Evolutionary conservation across 257 asterid species (phyloP).

Genomic region (Petunia axillaris): DNA sequence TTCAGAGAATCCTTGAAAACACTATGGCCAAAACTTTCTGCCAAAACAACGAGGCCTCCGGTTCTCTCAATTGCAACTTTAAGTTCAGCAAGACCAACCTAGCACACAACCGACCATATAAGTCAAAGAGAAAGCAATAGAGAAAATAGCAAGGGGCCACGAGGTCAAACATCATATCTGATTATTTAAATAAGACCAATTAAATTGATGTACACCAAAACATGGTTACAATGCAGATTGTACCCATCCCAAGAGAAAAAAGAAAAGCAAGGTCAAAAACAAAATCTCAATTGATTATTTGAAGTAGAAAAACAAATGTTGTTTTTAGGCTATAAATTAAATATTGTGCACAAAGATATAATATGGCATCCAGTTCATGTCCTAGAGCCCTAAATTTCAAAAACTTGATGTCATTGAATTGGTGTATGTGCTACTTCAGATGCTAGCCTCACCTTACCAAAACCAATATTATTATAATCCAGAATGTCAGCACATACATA

Average conservation of each 20-base stretch:
- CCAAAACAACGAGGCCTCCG: conserved; percentile 92
- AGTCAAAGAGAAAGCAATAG: conserved; percentile 8
- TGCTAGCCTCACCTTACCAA: background rate
- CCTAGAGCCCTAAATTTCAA: background rate
- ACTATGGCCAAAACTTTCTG: conserved; percentile 98
- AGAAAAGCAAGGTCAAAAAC: background rate
- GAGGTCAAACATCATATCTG: background rate
- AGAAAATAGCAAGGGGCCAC: conserved; percentile 12
- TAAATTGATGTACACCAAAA: background rate
- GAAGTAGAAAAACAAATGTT: background rate
- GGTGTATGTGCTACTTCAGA: background rate
- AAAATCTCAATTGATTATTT: background rate
- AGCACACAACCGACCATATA: conserved; percentile 19
- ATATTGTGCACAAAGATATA: background rate
- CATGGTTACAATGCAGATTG: background rate
- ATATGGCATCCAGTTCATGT: background rate
- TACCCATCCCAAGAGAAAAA: background rate
- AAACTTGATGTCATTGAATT: background rate
- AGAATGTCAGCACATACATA: background rate
- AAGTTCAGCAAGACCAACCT: conserved; percentile 98
- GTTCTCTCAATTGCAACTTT: conserved; percentile 90
- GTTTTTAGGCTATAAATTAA: background rate
- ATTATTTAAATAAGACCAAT: background rate
- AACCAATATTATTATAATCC: background rate
- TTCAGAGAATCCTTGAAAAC: conserved; percentile 87